phyloP scores from a whole-genome alignment of 2,329 filamentous ascomycete species.

The Verticillium zaregamsianum region DNA sequence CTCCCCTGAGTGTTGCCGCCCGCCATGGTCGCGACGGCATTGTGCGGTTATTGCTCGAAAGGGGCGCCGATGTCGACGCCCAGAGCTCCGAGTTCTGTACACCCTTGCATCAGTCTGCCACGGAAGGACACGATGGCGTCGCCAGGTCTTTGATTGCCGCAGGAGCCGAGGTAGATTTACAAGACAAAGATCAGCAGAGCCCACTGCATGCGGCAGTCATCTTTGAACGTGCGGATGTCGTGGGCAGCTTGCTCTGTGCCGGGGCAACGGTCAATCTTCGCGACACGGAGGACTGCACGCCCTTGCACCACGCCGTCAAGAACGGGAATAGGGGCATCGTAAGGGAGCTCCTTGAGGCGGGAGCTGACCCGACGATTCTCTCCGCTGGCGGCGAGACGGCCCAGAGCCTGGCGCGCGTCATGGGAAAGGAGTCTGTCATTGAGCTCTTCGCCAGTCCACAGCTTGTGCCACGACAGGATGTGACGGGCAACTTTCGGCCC shows the following conservation, averaged over 20 bases:
- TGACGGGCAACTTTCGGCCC: slow-evolving; percentile 4
- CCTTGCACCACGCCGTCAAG: slow-evolving; percentile 14
- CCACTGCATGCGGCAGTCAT: slow-evolving; percentile 13
- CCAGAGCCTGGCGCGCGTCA: slow-evolving; percentile 8
- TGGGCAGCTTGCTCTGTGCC: slow-evolving; percentile 7
- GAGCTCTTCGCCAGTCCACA: slow-evolving; percentile 11
- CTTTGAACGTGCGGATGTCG: slow-evolving; percentile 15
- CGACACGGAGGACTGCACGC: slow-evolving; percentile 14
- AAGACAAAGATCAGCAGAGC: slow-evolving; percentile 13
- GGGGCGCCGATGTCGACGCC: slow-evolving; percentile 13
- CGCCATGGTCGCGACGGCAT: slow-evolving; percentile 13
- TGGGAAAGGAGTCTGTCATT: slow-evolving; percentile 8
- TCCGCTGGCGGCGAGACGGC: slow-evolving; percentile 12
- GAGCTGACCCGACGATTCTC: slow-evolving; percentile 12
- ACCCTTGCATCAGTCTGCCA: slow-evolving; percentile 14
- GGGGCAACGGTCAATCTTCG: slow-evolving; percentile 9
- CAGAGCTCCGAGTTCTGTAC: slow-evolving; percentile 12
- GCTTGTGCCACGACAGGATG: slow-evolving; percentile 7
- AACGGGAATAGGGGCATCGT: slow-evolving; percentile 12
- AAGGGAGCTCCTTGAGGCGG: slow-evolving; percentile 12
- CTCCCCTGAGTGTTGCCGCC: slow-evolving; percentile 13
- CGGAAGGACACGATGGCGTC: slow-evolving; percentile 12
- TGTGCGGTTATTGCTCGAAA: slow-evolving; percentile 13
- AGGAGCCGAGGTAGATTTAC: slow-evolving; percentile 14
- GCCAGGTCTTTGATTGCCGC: slow-evolving; percentile 10